A percentile compares a stretch with the other conserved stretches of the same genome.
Conservation (phyloP, 805 yeast species). For the Monosporozyma solicola region DNA sequence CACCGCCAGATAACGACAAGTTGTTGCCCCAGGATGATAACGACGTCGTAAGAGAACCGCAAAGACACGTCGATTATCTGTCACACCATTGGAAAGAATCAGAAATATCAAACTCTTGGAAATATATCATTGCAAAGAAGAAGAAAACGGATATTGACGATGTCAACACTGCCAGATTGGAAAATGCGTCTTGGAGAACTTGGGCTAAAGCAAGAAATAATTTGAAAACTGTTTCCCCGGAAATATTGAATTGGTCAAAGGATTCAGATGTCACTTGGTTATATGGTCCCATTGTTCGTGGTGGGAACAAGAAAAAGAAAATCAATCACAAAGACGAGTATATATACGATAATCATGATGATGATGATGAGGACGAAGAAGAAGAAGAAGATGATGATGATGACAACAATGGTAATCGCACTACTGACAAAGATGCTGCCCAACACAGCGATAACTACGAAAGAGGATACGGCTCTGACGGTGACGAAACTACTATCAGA, state of each 20-base stretch:
- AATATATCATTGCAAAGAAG: constrained; percentile 75
- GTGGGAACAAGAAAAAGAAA: constrained; percentile 3
- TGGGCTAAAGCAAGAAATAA: constrained; percentile 90
- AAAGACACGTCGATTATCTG: constrained; percentile 86
- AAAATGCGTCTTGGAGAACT: constrained; percentile 94
- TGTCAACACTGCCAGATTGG: constrained; percentile 72
- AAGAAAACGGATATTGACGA: constrained; percentile 49
- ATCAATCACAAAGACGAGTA: not conserved
- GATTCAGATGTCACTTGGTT: constrained; percentile 97
- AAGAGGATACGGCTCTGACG: constrained; percentile 34
- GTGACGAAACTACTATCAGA: constrained; percentile 29
- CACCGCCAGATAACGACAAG: constrained; percentile 22
- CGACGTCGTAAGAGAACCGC: constrained; percentile 71
- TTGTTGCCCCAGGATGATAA: constrained; percentile 71
- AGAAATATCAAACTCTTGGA: constrained; percentile 92
- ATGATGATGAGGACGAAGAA: constrained; percentile 2
- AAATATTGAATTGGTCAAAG: constrained; percentile 89
- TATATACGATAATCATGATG: not conserved
- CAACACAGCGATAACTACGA: constrained; percentile 9
- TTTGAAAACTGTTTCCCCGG: constrained; percentile 78
- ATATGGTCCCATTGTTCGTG: constrained; percentile 65
- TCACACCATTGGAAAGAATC: constrained; percentile 94
- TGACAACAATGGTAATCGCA: not conserved
- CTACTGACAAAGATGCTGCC: no score
- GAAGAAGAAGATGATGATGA: constrained; percentile 4